Evolutionary conservation across 1,284 basidiomycete species (phyloP).

Genomic region (Bjerkandera adusta): DNA sequence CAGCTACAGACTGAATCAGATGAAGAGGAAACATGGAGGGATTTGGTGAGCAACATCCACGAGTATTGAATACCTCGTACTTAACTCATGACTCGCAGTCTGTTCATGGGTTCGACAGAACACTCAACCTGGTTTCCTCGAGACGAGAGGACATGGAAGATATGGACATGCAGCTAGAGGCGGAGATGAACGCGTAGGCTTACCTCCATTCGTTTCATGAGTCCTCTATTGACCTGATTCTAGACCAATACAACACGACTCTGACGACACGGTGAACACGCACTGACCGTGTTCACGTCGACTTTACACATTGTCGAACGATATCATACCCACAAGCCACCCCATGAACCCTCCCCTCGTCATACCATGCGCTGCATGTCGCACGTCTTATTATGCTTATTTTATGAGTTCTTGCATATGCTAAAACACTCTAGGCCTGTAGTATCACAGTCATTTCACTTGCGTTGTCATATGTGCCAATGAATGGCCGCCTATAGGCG

Average conservation of each 20-base stretch:
- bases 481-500: neutral
- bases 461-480: neutral
- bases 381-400: too few relatives aligned
- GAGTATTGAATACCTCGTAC: neutral
- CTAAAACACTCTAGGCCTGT: neutral
- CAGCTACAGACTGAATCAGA: conserved; percentile 80
- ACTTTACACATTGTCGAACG: neutral
- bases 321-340: neutral
- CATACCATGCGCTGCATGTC: neutral
- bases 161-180: conserved; percentile 19
- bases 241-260: neutral
- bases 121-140: conserved; percentile 55
- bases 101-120: conserved; percentile 72
- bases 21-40: conserved; percentile 79
- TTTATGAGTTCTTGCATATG: conserved; percentile 8
- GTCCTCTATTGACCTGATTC: too few relatives aligned
- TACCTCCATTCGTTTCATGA: neutral
- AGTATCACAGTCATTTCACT: neutral
- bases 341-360: neutral
- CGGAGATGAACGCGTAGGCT: conserved; percentile 2
- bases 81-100: conserved; percentile 38
- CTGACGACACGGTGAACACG: neutral
- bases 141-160: conserved; percentile 47
- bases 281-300: neutral
- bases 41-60: conserved; percentile 50